Conservation (phyloP, 2,329 filamentous ascomycete genomes). For the Diaporthe sp. region DNA sequence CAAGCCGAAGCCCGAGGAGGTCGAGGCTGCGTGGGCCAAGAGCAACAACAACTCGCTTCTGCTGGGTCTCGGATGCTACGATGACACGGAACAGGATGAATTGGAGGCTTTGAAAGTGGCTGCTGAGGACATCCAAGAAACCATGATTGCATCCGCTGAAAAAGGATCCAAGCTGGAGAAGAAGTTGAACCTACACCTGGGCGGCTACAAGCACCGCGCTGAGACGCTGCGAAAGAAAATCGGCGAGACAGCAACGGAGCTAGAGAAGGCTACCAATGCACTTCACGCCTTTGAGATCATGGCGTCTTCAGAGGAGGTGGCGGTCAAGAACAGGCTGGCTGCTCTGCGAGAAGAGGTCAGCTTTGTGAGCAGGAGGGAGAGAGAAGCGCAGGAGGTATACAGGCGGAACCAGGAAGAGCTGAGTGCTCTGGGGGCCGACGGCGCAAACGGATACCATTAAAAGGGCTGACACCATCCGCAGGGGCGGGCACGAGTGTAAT, state of each 20-base stretch:
- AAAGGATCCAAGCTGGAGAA: conserved; percentile 91
- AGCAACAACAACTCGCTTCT: conserved; percentile 71
- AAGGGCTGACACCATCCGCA: not conserved
- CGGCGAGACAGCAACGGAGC: conserved; percentile 77
- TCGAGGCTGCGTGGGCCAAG: conserved; percentile 68
- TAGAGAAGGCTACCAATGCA: conserved; percentile 80
- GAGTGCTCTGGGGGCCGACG: conserved; percentile 65
- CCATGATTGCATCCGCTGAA: conserved; percentile 81
- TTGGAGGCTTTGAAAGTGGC: conserved; percentile 74
- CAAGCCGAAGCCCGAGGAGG: conserved; percentile 62
- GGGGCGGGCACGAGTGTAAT: conserved; percentile 1
- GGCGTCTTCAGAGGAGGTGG: conserved; percentile 84
- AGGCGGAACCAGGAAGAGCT: conserved; percentile 83
- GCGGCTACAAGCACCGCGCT: conserved; percentile 90
- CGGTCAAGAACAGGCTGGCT: conserved; percentile 79
- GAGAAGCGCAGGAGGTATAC: conserved; percentile 92
- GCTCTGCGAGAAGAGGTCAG: conserved; percentile 85
- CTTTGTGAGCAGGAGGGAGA: conserved; percentile 84
- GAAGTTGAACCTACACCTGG: conserved; percentile 88
- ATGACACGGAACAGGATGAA: conserved; percentile 81
- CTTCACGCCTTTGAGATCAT: conserved; percentile 82
- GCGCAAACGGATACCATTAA: conserved; percentile 57
- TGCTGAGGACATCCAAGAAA: conserved; percentile 82
- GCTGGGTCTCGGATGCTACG: conserved; percentile 85
- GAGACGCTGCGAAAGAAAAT: conserved; percentile 87